These are phyloP conservation scores for Galeopsis tetrahit DNA, from an alignment of 257 asterid genomes.

Conservation along the genomic window DNA sequence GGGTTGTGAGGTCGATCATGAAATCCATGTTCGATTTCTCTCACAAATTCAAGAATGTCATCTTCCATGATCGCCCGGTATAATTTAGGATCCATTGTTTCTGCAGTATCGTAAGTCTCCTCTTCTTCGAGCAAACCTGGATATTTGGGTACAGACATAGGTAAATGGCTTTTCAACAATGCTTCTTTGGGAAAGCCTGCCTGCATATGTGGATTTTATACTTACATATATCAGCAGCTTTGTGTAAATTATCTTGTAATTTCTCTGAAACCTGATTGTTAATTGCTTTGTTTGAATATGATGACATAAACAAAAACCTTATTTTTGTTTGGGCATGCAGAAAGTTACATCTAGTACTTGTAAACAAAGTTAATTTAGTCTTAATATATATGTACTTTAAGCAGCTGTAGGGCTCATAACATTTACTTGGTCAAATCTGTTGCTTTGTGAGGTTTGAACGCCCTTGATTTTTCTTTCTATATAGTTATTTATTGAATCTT, in stretches of 20 bases:
- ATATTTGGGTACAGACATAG: slow-evolving; percentile 45
- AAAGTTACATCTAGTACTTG: slow-evolving; percentile 4
- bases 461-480: slow-evolving; percentile 1
- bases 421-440: slow-evolving; percentile 1
- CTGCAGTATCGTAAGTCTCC: slow-evolving; percentile 39
- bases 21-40: slow-evolving; percentile 43
- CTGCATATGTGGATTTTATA: slow-evolving; percentile 22
- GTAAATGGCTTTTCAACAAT: slow-evolving; percentile 19
- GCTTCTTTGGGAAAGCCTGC: slow-evolving; percentile 4
- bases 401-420: neutral
- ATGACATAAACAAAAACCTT: neutral
- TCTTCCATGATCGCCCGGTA: slow-evolving; percentile 51
- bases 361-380: neutral
- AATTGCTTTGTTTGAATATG: slow-evolving; percentile 13
- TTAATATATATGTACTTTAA: neutral
- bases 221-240: neutral
- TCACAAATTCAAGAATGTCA: slow-evolving; percentile 55
- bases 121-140: slow-evolving; percentile 38
- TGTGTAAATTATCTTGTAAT: slow-evolving; percentile 32
- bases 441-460: neutral
- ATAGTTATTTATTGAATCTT: neutral
- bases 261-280: slow-evolving; percentile 30
- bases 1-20: slow-evolving; percentile 31
- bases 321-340: slow-evolving; percentile 1
- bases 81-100: slow-evolving; percentile 51